A percentile compares a stretch with the other conserved stretches of the same genome.
Conservation (phyloP, 108 stramenopile genomes). For the Heterococcus sp. region DNA sequence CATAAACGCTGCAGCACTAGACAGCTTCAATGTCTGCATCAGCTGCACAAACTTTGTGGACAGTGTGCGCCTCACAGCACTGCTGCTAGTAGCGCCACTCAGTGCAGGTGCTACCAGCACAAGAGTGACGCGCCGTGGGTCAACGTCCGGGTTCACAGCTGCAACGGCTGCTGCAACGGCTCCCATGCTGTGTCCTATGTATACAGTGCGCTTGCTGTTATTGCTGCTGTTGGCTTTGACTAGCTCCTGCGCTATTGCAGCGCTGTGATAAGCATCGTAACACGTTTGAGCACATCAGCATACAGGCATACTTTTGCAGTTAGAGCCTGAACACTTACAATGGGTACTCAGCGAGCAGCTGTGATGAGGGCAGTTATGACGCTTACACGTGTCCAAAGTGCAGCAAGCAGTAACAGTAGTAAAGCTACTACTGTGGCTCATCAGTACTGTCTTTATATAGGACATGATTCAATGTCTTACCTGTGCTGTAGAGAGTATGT, state of each 20-base stretch:
- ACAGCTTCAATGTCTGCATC: not conserved
- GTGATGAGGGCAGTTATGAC: too few species aligned
- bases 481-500: constrained; percentile 14
- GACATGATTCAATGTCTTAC: too few species aligned
- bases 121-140: constrained; percentile 19
- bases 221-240: not conserved
- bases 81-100: not conserved
- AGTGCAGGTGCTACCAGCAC: constrained; percentile 37
- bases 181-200: constrained; percentile 40
- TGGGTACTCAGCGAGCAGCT: too few species aligned
- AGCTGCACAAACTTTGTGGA: not conserved
- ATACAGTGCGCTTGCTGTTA: not conserved
- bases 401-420: too few species aligned
- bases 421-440: too few species aligned
- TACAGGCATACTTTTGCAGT: too few species aligned
- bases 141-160: constrained; percentile 17
- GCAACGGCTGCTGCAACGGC: constrained; percentile 20
- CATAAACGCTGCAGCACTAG: not conserved
- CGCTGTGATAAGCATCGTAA: too few species aligned
- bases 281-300: too few species aligned
- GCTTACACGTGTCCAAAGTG: too few species aligned
- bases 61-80: not conserved
- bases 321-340: too few species aligned
- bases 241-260: not conserved
- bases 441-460: too few species aligned